Conservation (phyloP, 768 basidiomycete genomes). For the Suillus cothurnatus region DNA sequence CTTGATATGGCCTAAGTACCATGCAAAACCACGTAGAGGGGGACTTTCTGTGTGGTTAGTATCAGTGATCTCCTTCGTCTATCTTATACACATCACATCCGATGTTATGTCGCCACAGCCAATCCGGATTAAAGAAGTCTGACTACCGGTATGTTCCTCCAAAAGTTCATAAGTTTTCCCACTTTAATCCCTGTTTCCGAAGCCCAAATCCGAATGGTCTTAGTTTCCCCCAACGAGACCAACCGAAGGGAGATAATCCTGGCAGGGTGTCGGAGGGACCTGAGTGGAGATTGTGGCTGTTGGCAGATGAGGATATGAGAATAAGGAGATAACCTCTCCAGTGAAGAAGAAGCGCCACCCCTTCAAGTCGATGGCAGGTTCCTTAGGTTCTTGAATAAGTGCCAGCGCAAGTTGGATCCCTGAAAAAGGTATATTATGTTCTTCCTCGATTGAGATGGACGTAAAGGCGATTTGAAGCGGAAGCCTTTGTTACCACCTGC, state of each 20-base stretch:
- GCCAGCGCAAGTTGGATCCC: background rate
- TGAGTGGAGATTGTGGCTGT: background rate
- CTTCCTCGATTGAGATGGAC: background rate
- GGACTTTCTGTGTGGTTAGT: background rate
- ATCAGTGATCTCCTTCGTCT: conserved; percentile 28
- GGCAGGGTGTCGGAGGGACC: background rate
- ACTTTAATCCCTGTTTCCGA: background rate
- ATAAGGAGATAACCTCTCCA: background rate
- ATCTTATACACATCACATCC: conserved; percentile 17
- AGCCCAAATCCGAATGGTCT: background rate
- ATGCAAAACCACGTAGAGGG: background rate
- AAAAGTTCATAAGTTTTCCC: background rate
- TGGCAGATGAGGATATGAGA: background rate
- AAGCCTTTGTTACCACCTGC: background rate
- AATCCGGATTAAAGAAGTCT: background rate
- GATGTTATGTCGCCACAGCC: conserved; percentile 8
- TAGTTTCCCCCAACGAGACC: background rate
- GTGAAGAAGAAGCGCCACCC: background rate
- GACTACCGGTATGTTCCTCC: background rate
- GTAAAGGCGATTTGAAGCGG: background rate
- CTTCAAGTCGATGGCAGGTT: background rate
- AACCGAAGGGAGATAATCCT: background rate
- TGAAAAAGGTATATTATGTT: background rate
- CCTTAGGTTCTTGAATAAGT: background rate
- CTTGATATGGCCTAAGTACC: too few relatives aligned